phyloP scores from a whole-genome alignment of 306 rosid genomes.

The Cucumis hystrix region DNA sequence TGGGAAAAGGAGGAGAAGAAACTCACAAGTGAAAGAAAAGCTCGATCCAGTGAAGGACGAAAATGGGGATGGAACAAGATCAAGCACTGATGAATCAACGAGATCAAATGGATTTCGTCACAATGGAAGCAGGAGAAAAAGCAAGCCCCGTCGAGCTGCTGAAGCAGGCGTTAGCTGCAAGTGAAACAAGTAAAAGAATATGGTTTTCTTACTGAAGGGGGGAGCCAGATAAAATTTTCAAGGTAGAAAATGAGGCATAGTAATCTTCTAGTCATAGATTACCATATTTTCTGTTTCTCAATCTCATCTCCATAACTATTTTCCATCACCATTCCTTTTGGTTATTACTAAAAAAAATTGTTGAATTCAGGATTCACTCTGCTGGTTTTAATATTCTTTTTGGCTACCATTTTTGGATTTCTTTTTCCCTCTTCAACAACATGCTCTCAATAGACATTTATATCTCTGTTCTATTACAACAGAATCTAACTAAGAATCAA shows the following conservation, averaged over 20 bases:
- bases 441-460: neutral
- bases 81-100: constrained; percentile 24
- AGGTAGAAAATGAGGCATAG: constrained; percentile 6
- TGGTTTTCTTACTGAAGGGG: neutral
- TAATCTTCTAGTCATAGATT: constrained; percentile 18
- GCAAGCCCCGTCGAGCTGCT: constrained; percentile 83
- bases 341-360: neutral
- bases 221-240: constrained; percentile 2
- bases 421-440: neutral
- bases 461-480: neutral
- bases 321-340: constrained; percentile 9
- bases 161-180: constrained; percentile 80
- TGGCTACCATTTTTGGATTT: neutral
- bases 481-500: neutral
- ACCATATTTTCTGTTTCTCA: constrained; percentile 19
- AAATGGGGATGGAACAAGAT: constrained; percentile 20
- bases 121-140: constrained; percentile 74
- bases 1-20: constrained; percentile 39
- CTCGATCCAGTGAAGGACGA: constrained; percentile 28
- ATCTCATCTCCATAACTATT: constrained; percentile 23
- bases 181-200: constrained; percentile 17
- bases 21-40: constrained; percentile 28
- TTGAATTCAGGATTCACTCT: constrained; percentile 3
- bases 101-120: constrained; percentile 57
- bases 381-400: neutral